Evolutionary conservation across 768 basidiomycete genomes (phyloP), one percentile per base, ranked within the genome.

Genomic region (Mrakia hoshinonis): DNA sequence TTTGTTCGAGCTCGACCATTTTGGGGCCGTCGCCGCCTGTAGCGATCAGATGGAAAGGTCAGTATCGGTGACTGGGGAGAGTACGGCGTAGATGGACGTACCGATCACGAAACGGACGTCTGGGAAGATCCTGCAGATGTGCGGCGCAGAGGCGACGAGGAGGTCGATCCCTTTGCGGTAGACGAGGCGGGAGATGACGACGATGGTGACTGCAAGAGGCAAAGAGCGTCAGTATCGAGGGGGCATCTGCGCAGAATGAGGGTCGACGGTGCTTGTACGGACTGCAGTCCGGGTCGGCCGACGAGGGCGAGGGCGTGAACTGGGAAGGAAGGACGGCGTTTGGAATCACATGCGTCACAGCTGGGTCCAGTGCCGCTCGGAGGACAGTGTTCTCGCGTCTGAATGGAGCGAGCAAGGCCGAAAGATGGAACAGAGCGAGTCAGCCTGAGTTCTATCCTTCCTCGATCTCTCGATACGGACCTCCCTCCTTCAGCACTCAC

Each of bases 371-470:
- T 54, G 89, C 84, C 1, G 90, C 92, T 6, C 96, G 84, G 1
- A 99, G 83, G 3, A 94, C 91, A 0, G 94, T 98, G 74, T 98
- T 99, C 81, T 98, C 96, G n/a, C 94, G 91, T 31, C 95, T 97
- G 75, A 24, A 52, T 26, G 34, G 18, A 26, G 31, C 26, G 31
- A 3, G 43, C 3, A 12, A 13, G 24, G 55, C 46, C 6, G 26
- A 55, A 43, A 31, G 43, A 12, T 43, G 39, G 34, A 22, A 20
- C 4, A 2, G 43, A 58, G 12, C 49, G 36, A n/a, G 24, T 26
- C 52, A 55, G n/a, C 29, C 11, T 13, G 13, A n/a, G 15, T n/a
- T 47, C 18, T 20, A 18, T 51, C 24, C 24, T 39, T 43, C 20
- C 26, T 18, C 47, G 31, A 20, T 66, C 26, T 24, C 2, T 4